phyloP scores from a whole-genome alignment of 257 asterid genomes.

The Salvia rosmarinus region DNA sequence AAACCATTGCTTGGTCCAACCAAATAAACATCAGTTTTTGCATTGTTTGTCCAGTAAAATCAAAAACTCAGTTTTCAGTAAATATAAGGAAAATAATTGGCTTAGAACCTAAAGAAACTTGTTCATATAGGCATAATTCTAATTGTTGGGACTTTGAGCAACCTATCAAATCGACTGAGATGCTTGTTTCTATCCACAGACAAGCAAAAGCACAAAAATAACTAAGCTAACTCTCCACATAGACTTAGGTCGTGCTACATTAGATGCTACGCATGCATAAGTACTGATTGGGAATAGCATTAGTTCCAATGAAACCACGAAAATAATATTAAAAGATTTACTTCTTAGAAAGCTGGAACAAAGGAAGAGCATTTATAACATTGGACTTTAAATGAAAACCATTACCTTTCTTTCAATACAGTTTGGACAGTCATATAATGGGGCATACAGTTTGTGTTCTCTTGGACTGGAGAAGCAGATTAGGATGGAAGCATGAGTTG shows the following conservation, averaged over 20 bases:
- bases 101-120: constrained; percentile 18
- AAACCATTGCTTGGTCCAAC: constrained; percentile 37
- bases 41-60: constrained; percentile 30
- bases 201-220: not conserved
- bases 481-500: constrained; percentile 29
- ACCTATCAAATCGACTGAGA: constrained; percentile 26
- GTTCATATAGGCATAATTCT: constrained; percentile 8
- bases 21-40: constrained; percentile 26
- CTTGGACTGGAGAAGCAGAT: constrained; percentile 41
- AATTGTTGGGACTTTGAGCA: constrained; percentile 23
- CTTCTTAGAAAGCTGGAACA: too few species aligned
- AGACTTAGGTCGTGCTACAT: constrained; percentile 5
- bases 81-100: not conserved
- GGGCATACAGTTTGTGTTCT: constrained; percentile 41
- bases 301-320: constrained; percentile 23
- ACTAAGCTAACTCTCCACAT: constrained; percentile 18
- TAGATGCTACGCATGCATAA: not conserved
- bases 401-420: constrained; percentile 54
- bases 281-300: constrained; percentile 18
- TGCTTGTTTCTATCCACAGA: constrained; percentile 33
- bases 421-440: constrained; percentile 55
- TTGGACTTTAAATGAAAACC: constrained; percentile 23
- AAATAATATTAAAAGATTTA: not conserved
- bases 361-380: constrained; percentile 22
- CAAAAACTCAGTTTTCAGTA: constrained; percentile 18